phyloP scores from a whole-genome alignment of 164 flowering plant species.

The Platanus orientalis region DNA sequence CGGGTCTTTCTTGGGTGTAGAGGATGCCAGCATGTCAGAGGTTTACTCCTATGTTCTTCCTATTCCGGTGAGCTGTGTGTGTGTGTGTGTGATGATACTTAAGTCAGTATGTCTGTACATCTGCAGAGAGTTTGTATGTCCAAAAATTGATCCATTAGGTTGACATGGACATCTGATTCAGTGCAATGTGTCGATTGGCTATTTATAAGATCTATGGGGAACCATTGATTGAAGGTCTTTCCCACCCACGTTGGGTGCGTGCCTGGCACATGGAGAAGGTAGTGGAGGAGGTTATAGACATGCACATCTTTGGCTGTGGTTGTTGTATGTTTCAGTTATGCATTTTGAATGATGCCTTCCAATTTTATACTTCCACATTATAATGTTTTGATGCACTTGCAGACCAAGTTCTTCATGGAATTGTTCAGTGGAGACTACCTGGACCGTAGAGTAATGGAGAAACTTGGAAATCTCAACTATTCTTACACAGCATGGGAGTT shows the following conservation, averaged over 20 bases:
- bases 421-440: conserved; percentile 68
- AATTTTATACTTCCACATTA: neutral
- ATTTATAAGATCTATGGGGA: too few relatives aligned
- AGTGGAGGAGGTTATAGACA: too few relatives aligned
- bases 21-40: conserved; percentile 77
- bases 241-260: too few relatives aligned
- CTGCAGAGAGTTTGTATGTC: too few relatives aligned
- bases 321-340: neutral
- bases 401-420: conserved; percentile 65
- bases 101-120: too few relatives aligned
- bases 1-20: conserved; percentile 65
- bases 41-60: conserved; percentile 56
- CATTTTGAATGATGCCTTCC: neutral
- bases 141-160: too few relatives aligned
- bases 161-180: too few relatives aligned
- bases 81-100: too few relatives aligned
- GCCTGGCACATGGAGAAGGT: too few relatives aligned
- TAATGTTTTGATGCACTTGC: conserved; percentile 5
- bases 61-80: conserved; percentile 57
- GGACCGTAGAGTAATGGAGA: conserved; percentile 75
- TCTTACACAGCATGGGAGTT: conserved; percentile 79
- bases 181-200: too few relatives aligned
- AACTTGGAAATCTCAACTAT: conserved; percentile 69
- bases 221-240: too few relatives aligned
- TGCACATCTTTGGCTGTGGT: neutral